Base-by-base conservation (phyloP, 169 alveolate genomes). In the Cryptosporidium baileyi region DNA sequence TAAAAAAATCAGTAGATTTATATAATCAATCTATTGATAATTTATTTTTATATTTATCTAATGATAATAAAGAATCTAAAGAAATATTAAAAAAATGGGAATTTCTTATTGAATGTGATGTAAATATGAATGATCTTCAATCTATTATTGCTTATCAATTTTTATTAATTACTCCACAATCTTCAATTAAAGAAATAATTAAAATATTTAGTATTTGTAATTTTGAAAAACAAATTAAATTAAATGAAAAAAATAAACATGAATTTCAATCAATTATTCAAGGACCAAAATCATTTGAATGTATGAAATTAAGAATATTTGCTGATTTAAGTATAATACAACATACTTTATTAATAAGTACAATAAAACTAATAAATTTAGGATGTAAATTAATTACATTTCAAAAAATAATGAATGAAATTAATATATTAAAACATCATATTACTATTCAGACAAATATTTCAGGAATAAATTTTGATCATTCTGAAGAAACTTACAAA, bases 401-500 rank as follows among this genome's bases (percentile, higher is more conserved):
- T 40, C 49, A 59, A 32, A 54, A 51, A 24, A 54, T 74, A 74
- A n/a, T 74, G 1, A 11, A 54, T 24, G 85, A 74, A 51, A 28
- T 74, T 32, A 34, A 36, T 45, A 51, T 34, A n/a, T 19, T 74
- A 26, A 54, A 57, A 9, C 17, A 32, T 22, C 60, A 74, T 54
- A 54, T 52, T 4, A 45, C 60, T 1, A 7, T 57, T 2, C 57
- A 51, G 19, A 51, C 52, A 17, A 57, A 74, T 54, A 34, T 51
- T 9, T 74, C 85, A 8, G 85, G 74, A 38, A 19, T 74, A 9
- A 54, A 38, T 13, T 61, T 74, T n/a, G 74, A 74, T 3, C 54
- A 54, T n/a, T 24, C 85, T 11, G 85, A 74, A 24, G 67, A 74
- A 22, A 34, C 85, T 17, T 74, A 74, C 40, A 54, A 51, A 54